Conservation (phyloP, 352 stramenopile species). For the Plasmopara viticola region DNA sequence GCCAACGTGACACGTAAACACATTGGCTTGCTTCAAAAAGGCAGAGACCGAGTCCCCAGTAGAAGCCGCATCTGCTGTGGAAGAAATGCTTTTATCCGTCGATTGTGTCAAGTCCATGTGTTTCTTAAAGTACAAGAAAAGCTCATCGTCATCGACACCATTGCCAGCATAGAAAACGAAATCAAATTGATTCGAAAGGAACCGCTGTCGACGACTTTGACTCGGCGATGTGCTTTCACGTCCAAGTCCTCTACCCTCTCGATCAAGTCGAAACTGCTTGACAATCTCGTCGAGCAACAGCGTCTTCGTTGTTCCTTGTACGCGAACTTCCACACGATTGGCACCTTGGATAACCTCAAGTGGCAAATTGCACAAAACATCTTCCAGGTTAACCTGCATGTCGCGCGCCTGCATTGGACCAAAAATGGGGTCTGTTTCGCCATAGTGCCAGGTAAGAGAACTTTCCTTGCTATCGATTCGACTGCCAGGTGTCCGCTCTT, state of each 20-base stretch:
- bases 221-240: conserved; percentile 5
- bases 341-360: conserved; percentile 77
- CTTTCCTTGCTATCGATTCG: conserved; percentile 62
- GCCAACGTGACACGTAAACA: conserved; percentile 74
- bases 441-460: conserved; percentile 63
- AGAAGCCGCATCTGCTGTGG: conserved; percentile 6
- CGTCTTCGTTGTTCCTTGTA: conserved; percentile 62
- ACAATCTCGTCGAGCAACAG: conserved; percentile 59
- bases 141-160: conserved; percentile 76
- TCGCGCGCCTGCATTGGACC: conserved; percentile 78
- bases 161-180: conserved; percentile 85
- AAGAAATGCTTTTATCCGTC: background rate
- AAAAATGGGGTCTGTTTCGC: conserved; percentile 69
- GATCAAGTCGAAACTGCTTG: conserved; percentile 30
- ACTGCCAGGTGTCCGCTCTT: conserved; percentile 59
- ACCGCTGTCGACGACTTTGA: conserved; percentile 9
- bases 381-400: conserved; percentile 85
- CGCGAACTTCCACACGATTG: conserved; percentile 65
- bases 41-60: conserved; percentile 18
- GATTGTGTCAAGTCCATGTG: conserved; percentile 35
- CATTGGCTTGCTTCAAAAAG: conserved; percentile 39
- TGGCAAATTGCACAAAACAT: conserved; percentile 76
- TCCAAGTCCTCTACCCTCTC: conserved; percentile 1
- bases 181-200: conserved; percentile 39
- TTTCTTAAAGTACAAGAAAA: conserved; percentile 82